Percentiles rank a stretch among this genome's conserved stretches.
phyloP scores from a whole-genome alignment of 768 basidiomycete species.

The Panaeolus cyanescens region DNA sequence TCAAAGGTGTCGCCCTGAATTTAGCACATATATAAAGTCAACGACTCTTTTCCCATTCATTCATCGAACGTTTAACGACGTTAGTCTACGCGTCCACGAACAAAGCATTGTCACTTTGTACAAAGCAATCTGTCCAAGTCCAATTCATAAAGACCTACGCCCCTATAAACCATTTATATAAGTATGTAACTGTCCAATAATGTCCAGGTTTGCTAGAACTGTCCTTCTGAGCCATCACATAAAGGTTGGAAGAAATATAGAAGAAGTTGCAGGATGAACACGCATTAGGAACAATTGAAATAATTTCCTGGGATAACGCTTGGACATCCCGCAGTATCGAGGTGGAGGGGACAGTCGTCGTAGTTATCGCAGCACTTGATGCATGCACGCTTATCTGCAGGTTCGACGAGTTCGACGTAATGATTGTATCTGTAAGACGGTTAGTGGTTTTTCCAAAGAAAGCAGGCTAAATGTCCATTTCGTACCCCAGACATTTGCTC shows the following conservation, averaged over 20 bases:
- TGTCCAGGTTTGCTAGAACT: too few species aligned
- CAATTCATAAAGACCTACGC: too few species aligned
- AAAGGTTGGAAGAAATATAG: not conserved
- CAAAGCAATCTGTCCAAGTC: too few species aligned
- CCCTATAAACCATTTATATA: too few species aligned
- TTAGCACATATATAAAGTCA: too few species aligned
- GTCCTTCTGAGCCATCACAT: too few species aligned
- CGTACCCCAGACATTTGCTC: constrained; percentile 49
- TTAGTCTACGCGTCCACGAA: too few species aligned
- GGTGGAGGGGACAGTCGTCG: constrained; percentile 50
- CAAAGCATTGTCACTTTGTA: too few species aligned
- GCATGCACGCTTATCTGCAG: constrained; percentile 48
- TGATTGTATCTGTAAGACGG: constrained; percentile 45
- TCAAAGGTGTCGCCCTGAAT: too few species aligned
- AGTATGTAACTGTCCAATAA: too few species aligned
- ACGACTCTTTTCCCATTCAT: too few species aligned
- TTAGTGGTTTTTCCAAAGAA: not conserved
- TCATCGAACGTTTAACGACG: too few species aligned
- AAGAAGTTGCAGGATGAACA: not conserved
- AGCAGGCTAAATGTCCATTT: not conserved
- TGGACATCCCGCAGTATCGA: constrained; percentile 52
- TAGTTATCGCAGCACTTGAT: constrained; percentile 60
- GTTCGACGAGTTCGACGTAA: constrained; percentile 60
- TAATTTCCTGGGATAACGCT: constrained; percentile 53
- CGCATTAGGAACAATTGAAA: constrained; percentile 45